Conservation (phyloP, 1,139 yeast genomes). For the Hanseniaspora sp. region DNA sequence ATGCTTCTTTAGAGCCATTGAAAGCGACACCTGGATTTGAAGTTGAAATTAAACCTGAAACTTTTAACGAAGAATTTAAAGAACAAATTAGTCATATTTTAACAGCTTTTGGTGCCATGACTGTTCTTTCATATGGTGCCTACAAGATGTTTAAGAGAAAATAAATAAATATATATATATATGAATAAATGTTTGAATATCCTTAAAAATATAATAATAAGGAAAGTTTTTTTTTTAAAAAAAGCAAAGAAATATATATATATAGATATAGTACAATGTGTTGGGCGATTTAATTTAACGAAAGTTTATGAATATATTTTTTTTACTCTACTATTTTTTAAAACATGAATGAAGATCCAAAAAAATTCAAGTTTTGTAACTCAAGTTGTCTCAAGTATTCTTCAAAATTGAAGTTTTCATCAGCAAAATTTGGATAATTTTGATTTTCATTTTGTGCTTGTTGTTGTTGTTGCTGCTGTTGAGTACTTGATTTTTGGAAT, state of each 20-base stretch:
- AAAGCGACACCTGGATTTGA: constrained; percentile 73
- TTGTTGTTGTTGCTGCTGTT: neutral
- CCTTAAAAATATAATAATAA: too few species aligned
- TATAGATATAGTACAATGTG: neutral
- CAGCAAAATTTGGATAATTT: neutral
- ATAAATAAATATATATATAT: neutral
- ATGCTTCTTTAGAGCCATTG: constrained; percentile 73
- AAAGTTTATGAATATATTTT: too few species aligned
- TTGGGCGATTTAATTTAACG: too few species aligned
- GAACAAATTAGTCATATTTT: constrained; percentile 48
- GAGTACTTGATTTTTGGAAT: neutral
- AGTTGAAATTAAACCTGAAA: constrained; percentile 46
- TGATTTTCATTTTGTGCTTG: too few species aligned
- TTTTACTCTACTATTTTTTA: neutral
- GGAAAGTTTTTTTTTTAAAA: neutral
- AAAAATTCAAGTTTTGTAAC: constrained; percentile 1
- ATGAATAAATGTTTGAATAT: too few species aligned
- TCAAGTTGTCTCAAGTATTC: constrained; percentile 7
- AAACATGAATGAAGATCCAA: constrained; percentile 9
- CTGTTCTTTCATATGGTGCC: constrained; percentile 24
- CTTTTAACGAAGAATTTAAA: constrained; percentile 31
- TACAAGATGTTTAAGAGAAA: constrained; percentile 18
- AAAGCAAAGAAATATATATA: neutral
- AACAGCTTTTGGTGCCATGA: constrained; percentile 48
- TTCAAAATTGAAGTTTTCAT: constrained; percentile 1